Evolutionary conservation across 352 stramenopile species (phyloP).

Genomic region (Globisporangium okanoganense): DNA sequence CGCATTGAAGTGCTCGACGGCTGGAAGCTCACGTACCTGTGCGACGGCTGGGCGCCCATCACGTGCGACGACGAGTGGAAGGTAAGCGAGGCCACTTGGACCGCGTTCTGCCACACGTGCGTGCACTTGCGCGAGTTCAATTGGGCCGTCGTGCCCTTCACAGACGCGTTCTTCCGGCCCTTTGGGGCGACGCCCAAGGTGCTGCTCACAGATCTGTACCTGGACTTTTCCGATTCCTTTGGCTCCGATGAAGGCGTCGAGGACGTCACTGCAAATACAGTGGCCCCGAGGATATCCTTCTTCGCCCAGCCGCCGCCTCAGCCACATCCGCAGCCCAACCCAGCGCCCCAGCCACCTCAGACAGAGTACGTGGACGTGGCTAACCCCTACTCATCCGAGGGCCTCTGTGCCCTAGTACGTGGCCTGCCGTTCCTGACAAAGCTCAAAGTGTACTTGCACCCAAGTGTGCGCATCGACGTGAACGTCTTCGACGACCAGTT

Average conservation of each 20-base stretch:
- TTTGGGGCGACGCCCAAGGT: constrained; percentile 40
- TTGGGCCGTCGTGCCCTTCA: constrained; percentile 49
- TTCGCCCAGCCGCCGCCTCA: background rate
- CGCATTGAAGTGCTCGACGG: constrained; percentile 52
- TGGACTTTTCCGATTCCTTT: constrained; percentile 37
- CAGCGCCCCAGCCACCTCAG: background rate
- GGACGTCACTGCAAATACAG: background rate
- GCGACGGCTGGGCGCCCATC: constrained; percentile 40
- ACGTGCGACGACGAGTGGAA: constrained; percentile 54
- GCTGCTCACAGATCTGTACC: constrained; percentile 29
- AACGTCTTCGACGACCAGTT: constrained; percentile 39
- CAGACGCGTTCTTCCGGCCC: constrained; percentile 39
- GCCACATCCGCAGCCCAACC: background rate
- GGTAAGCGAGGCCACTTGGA: constrained; percentile 33
- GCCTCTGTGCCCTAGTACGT: constrained; percentile 26
- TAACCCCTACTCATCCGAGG: constrained; percentile 27
- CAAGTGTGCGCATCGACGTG: constrained; percentile 29
- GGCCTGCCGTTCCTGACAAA: constrained; percentile 31
- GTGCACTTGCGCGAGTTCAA: constrained; percentile 50
- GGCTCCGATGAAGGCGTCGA: constrained; percentile 1
- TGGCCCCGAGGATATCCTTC: background rate
- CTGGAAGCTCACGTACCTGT: constrained; percentile 53
- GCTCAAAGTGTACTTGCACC: constrained; percentile 36
- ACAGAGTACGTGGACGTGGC: constrained; percentile 15
- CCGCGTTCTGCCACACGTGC: constrained; percentile 35